Percentiles rank a stretch among this genome's conserved stretches.
Conservation (phyloP, 2,329 filamentous ascomycete genomes). For the Cordyceps cateniannulata region DNA sequence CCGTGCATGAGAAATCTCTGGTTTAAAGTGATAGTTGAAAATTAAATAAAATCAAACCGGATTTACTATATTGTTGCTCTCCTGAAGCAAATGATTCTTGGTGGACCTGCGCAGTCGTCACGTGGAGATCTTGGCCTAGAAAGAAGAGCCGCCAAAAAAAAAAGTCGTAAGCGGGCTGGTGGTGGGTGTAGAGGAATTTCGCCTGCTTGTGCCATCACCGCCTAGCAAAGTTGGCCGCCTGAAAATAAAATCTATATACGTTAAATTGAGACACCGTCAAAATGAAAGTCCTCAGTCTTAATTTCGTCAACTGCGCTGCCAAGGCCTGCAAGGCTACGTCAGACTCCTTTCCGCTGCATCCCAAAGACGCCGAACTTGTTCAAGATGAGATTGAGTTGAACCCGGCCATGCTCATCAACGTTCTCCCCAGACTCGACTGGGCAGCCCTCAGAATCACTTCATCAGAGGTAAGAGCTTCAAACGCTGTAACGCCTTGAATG, state of each 20-base stretch:
- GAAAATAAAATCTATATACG: background rate
- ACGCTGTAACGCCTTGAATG: background rate
- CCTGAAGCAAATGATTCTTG: background rate
- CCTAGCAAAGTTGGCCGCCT: background rate
- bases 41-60: background rate
- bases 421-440: constrained; percentile 88
- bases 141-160: constrained; percentile 19
- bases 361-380: constrained; percentile 84
- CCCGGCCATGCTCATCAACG: constrained; percentile 71
- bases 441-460: constrained; percentile 67
- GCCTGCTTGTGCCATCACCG: background rate
- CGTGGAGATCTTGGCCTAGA: constrained; percentile 20
- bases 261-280: background rate
- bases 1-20: constrained; percentile 13
- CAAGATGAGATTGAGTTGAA: constrained; percentile 81
- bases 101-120: constrained; percentile 19
- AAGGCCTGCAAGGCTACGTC: constrained; percentile 85
- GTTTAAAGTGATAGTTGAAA: constrained; percentile 3
- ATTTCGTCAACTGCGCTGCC: constrained; percentile 93
- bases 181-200: constrained; percentile 10
- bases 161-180: constrained; percentile 22
- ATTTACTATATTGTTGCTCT: background rate
- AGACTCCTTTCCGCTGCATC: constrained; percentile 82
- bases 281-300: constrained; percentile 95
- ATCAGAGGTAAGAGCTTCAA: constrained; percentile 55